phyloP scores from a whole-genome alignment of 768 basidiomycete genomes.

The Lactifluus hygrophoroides region DNA sequence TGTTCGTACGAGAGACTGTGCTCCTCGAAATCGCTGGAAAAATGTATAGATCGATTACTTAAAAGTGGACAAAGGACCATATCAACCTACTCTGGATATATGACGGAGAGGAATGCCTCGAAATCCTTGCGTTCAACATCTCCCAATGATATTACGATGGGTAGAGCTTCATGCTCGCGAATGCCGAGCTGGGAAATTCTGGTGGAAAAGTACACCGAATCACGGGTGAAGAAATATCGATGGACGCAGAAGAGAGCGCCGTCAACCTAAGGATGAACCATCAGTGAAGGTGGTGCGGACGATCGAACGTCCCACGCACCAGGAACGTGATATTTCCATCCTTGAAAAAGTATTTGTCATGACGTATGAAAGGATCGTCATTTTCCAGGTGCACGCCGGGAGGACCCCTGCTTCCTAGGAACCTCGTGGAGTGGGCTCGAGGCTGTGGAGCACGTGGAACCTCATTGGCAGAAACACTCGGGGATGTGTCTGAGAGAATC shows the following conservation, averaged over 20 bases:
- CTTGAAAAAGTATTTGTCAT: slow-evolving; percentile 16
- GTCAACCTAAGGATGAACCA: slow-evolving; percentile 4
- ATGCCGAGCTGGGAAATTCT: slow-evolving; percentile 6
- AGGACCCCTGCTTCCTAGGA: neutral
- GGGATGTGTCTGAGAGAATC: neutral
- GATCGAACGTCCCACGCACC: neutral
- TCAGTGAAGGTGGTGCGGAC: neutral
- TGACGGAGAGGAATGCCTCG: slow-evolving; percentile 18
- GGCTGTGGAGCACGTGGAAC: neutral
- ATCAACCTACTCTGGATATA: slow-evolving; percentile 19
- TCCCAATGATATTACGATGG: slow-evolving; percentile 8
- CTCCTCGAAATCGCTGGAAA: slow-evolving; percentile 10
- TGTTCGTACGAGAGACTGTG: too few relatives aligned
- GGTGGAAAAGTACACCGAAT: slow-evolving; percentile 12
- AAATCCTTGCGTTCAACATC: slow-evolving; percentile 16
- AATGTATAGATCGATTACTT: neutral
- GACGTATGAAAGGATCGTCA: slow-evolving; percentile 5
- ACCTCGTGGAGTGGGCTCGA: neutral
- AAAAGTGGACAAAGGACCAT: neutral
- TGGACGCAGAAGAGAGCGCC: slow-evolving; percentile 13
- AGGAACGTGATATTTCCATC: slow-evolving; percentile 19
- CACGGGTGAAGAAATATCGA: slow-evolving; percentile 13
- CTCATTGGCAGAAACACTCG: neutral
- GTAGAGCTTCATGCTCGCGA: slow-evolving; percentile 5
- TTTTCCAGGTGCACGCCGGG: neutral